phyloP scores from a whole-genome alignment of 495 filamentous ascomycete species.

The Aspergillus indologenus region DNA sequence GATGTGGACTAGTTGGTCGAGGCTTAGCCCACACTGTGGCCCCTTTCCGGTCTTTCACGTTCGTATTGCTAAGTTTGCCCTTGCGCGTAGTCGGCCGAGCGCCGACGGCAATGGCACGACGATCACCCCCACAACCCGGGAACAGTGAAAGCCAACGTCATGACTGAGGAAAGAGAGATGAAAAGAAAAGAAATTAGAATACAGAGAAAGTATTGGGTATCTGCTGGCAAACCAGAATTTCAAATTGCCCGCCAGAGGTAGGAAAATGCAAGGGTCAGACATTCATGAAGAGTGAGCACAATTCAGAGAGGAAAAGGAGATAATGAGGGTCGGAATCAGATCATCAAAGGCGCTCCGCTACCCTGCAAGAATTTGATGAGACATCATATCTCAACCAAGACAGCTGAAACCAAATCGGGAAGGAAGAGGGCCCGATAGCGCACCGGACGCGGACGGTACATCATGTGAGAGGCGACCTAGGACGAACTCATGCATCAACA shows the following conservation, averaged over 20 bases:
- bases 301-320: slow-evolving; percentile 33
- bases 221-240: slow-evolving; percentile 20
- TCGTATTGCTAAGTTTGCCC: not conserved
- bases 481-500: slow-evolving; percentile 33
- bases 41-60: not conserved
- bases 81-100: not conserved
- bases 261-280: slow-evolving; percentile 4
- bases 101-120: slow-evolving; percentile 1
- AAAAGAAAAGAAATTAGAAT: not conserved
- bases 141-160: not conserved
- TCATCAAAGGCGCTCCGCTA: not conserved
- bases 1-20: not conserved
- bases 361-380: not conserved
- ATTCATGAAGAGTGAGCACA: slow-evolving; percentile 9
- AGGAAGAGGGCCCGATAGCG: slow-evolving; percentile 15
- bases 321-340: slow-evolving; percentile 29
- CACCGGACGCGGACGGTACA: slow-evolving; percentile 1
- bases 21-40: not conserved
- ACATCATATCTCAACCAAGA: not conserved
- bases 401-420: not conserved
- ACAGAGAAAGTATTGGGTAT: slow-evolving; percentile 18
- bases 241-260: slow-evolving; percentile 17
- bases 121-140: not conserved
- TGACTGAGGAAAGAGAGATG: not conserved
- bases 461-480: not conserved